Evolutionary conservation across 1,139 yeast genomes (phyloP), one percentile per base, ranked within the genome.

Genomic region (Hanseniaspora uvarum): DNA sequence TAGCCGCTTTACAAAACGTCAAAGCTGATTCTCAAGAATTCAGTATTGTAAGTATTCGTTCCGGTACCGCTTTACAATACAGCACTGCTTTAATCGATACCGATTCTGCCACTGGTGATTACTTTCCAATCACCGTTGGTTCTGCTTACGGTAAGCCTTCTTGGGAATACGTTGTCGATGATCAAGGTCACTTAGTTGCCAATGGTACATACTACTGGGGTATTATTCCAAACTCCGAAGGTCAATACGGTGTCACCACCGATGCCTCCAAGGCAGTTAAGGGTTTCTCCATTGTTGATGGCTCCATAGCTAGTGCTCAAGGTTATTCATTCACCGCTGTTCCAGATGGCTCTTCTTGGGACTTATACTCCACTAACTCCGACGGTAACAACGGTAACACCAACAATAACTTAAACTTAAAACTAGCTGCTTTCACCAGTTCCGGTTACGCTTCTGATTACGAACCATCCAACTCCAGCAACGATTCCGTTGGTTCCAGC

Each of bases 41-140:
- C 57, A 66, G 66, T 52, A 54, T 66, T 48, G 34, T 68, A n/a
- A 56, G 62, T 40, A 63, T 68, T 57, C 62, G 64, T 55, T 67
- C 71, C 44, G 70, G 69, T 43, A 60, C 70, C 39, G 56, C 58
- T 26, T 59, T 65, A 58, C 72, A 69, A 57, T 62, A 63, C 59
- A 46, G 63, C 41, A 53, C 60, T 38, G 56, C 64, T 24, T 7
- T 34, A 18, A 33, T 49, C 14, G 38, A 49, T 14, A 28, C 23
- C 19, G 36, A 18, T 14, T 18, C 21, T n/a, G 19, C 34, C 3
- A 26, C 30, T 10, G 57, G 56, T 43, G 52, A 39, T 10, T 49
- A 45, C 31, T 28, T 30, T 33, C 50, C 54, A 31, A 41, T 60
- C 37, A 56, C 50, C 40, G 53, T 61, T 43, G 60, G 63, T 26